phyloP scores from a whole-genome alignment of 345 rosid species.

The Schrenkiella parvula region DNA sequence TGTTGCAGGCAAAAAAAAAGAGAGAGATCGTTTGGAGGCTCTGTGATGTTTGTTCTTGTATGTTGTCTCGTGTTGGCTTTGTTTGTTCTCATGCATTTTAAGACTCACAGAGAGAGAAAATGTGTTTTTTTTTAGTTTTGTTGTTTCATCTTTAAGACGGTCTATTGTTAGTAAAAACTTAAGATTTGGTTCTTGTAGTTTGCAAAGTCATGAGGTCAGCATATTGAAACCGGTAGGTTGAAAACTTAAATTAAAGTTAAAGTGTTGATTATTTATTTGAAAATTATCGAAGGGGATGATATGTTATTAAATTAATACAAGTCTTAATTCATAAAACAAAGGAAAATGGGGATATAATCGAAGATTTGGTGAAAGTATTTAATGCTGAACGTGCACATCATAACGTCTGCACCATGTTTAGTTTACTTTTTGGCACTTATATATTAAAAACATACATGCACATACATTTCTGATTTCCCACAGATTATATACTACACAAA shows the following conservation, averaged over 20 bases:
- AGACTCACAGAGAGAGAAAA: conserved; percentile 12
- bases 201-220: not conserved
- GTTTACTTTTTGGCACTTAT: not conserved
- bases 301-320: not conserved
- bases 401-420: conserved; percentile 21
- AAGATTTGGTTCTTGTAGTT: conserved; percentile 15
- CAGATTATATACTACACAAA: no score
- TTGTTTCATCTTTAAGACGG: not conserved
- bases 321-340: not conserved
- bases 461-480: not conserved
- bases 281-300: not conserved
- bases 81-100: conserved; percentile 15
- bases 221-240: not conserved
- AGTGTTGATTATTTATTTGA: not conserved
- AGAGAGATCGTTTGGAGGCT: not conserved
- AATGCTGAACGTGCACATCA: conserved; percentile 32
- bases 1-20: not conserved
- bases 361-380: not conserved
- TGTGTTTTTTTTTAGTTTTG: conserved; percentile 10
- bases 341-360: not conserved
- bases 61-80: conserved; percentile 13
- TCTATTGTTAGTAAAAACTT: conserved; percentile 22
- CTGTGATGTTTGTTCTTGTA: conserved; percentile 16
- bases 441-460: not conserved
- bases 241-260: not conserved